Evolutionary conservation across 352 stramenopile genomes (phyloP), one percentile per base, ranked within the genome.

Genomic region (Pythium scleroteichum): DNA sequence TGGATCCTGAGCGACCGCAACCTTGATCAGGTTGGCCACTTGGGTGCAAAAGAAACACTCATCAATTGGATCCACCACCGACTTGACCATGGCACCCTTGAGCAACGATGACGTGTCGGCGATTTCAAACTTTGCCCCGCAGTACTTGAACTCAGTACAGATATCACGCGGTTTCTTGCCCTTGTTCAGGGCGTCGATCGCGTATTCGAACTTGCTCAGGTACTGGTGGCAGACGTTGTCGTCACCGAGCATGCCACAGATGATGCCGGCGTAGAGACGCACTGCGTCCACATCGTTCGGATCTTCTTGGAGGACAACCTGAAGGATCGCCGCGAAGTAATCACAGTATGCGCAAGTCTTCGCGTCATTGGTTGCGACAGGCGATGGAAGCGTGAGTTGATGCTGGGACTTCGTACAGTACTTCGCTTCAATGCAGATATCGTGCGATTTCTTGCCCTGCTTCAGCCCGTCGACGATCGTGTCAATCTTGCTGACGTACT

Each of bases 31-130:
- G 3, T 60, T 77, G 16, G 78, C 68, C 27, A 89, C 54, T 74
- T 90, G 73, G n/a, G 75, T 85, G 68, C 82, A 92, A 55, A 90
- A 81, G 53, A 88, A 89, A 54, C 82, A 92, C 16, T 61, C 48
- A 20, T 67, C 59, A 10, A 66, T 55, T 9, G 14, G 20, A 9
- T 32, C 24, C 0, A 40, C 50, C 26, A 45, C 58, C n/a, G 58
- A 46, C 48, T 65, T 65, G 26, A 38, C 26, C 58, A 65, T 53
- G 4, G 40, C 44, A 27, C 58, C 22, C 14, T 53, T 38, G 26
- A 65, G 35, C 40, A 65, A 22, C 41, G 50, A 44, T 17, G 48
- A 47, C 32, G 23, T 59, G 39, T 51, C 39, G 5, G 62, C 24
- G 42, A 24, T n/a, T 46, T n/a, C 52, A 12, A 62, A 47, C 48